phyloP scores from a whole-genome alignment of 2,329 filamentous ascomycete genomes.

The Apiospora saccharicola region DNA sequence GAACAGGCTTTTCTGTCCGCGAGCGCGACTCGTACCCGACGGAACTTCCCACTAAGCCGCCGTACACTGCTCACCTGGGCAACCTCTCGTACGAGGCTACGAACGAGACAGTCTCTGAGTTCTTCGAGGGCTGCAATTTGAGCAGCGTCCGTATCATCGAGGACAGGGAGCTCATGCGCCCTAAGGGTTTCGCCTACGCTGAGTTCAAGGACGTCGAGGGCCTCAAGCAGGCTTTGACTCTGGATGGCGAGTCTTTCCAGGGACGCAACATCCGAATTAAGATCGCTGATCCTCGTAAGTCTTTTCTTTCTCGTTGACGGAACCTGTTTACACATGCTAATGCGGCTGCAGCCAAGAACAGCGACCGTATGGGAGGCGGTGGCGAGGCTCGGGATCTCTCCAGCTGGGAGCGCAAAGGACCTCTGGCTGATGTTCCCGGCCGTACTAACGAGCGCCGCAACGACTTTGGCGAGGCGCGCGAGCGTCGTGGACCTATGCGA shows the following conservation, averaged over 20 bases:
- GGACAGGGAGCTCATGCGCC: constrained; percentile 90
- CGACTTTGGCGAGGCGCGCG: constrained; percentile 45
- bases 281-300: constrained; percentile 96
- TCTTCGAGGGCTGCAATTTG: constrained; percentile 85
- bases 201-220: constrained; percentile 90
- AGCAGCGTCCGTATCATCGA: constrained; percentile 95
- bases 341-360: constrained; percentile 76
- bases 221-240: constrained; percentile 85
- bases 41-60: constrained; percentile 84
- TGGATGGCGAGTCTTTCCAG: constrained; percentile 84
- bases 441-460: constrained; percentile 53
- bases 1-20: constrained; percentile 66
- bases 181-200: constrained; percentile 98
- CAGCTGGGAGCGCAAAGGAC: constrained; percentile 94
- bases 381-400: constrained; percentile 80
- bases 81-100: constrained; percentile 97
- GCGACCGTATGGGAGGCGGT: constrained; percentile 66
- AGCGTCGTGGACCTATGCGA: constrained; percentile 71
- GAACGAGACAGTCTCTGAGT: constrained; percentile 80
- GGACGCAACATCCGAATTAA: constrained; percentile 91
- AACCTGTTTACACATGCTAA: constrained; percentile 43
- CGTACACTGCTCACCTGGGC: constrained; percentile 93
- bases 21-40: constrained; percentile 83
- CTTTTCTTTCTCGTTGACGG: constrained; percentile 25
- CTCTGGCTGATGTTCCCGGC: constrained; percentile 72